phyloP scores from a whole-genome alignment of 2,329 filamentous ascomycete genomes.

The Lasiodiplodia hormozganensis region DNA sequence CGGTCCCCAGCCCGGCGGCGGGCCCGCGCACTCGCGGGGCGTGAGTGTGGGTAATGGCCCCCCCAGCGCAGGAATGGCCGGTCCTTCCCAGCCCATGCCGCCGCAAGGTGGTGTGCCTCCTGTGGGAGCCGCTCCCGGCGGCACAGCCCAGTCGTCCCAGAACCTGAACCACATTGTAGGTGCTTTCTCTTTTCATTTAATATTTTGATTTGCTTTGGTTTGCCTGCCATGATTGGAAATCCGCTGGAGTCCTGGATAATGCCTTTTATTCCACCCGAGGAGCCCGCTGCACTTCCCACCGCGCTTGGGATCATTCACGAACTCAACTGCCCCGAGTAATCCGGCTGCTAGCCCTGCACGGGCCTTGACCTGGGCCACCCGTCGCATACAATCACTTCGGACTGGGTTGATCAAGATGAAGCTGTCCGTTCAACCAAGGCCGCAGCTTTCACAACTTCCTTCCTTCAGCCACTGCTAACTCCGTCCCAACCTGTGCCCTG shows the following conservation, averaged over 20 bases:
- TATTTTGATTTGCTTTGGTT: background rate
- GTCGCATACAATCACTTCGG: background rate
- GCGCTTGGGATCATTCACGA: background rate
- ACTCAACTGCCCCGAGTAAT: background rate
- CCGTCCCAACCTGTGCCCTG: background rate
- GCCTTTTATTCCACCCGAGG: background rate
- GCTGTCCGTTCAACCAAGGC: background rate
- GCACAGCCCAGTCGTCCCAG: constrained; percentile 73
- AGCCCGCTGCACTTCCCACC: background rate
- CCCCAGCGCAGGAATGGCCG: constrained; percentile 46
- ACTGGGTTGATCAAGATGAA: no score
- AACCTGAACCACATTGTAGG: constrained; percentile 96
- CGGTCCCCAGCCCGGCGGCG: constrained; percentile 44
- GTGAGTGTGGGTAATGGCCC: constrained; percentile 54
- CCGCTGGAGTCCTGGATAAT: background rate
- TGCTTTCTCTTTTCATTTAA: constrained; percentile 34
- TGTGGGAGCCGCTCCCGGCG: constrained; percentile 53
- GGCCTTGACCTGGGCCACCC: background rate
- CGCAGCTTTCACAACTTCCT: background rate
- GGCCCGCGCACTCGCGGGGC: constrained; percentile 40
- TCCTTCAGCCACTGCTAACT: background rate
- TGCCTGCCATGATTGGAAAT: background rate
- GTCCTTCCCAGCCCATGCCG: constrained; percentile 52
- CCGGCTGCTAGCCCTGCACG: background rate
- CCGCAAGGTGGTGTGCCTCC: constrained; percentile 57